phyloP scores from a whole-genome alignment of 1,284 basidiomycete species.

The Agroathelia rolfsii region DNA sequence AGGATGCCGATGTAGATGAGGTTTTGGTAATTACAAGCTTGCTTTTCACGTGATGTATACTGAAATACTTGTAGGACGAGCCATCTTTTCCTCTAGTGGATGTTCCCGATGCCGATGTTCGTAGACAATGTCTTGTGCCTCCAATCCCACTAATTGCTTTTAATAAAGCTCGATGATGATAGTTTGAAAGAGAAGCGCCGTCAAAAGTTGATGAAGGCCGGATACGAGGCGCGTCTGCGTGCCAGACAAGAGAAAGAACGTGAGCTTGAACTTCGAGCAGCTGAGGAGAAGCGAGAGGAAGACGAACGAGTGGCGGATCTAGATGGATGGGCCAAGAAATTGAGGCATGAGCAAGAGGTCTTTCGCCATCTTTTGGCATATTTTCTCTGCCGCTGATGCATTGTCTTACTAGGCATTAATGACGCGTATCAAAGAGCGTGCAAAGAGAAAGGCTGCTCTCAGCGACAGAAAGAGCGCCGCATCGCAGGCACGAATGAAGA shows the following conservation, averaged over 20 bases:
- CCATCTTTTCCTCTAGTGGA: conserved; percentile 86
- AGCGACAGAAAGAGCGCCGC: conserved; percentile 91
- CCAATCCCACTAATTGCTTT: conserved; percentile 2
- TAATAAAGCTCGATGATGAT: conserved; percentile 78
- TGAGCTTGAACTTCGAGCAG: conserved; percentile 68
- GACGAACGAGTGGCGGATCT: conserved; percentile 71
- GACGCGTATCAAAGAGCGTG: conserved; percentile 78
- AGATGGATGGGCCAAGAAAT: conserved; percentile 59
- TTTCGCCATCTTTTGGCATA: conserved; percentile 8
- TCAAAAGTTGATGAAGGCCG: conserved; percentile 90
- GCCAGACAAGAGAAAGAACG: conserved; percentile 84
- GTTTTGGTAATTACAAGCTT: conserved; percentile 14
- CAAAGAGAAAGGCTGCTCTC: conserved; percentile 74
- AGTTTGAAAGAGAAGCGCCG: conserved; percentile 90
- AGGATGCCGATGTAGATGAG: conserved; percentile 58
- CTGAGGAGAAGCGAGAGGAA: conserved; percentile 66
- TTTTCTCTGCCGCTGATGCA: conserved; percentile 5
- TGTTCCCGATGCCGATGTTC: conserved; percentile 79
- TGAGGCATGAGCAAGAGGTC: conserved; percentile 75
- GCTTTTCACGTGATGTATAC: conserved; percentile 8
- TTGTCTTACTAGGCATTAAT: conserved; percentile 53
- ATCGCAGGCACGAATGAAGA: conserved; percentile 96
- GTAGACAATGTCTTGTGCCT: no score
- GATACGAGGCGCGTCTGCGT: conserved; percentile 85
- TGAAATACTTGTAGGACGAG: conserved; percentile 46